Conservation (phyloP, 106 monocot species). For the Agapanthus africanus region DNA sequence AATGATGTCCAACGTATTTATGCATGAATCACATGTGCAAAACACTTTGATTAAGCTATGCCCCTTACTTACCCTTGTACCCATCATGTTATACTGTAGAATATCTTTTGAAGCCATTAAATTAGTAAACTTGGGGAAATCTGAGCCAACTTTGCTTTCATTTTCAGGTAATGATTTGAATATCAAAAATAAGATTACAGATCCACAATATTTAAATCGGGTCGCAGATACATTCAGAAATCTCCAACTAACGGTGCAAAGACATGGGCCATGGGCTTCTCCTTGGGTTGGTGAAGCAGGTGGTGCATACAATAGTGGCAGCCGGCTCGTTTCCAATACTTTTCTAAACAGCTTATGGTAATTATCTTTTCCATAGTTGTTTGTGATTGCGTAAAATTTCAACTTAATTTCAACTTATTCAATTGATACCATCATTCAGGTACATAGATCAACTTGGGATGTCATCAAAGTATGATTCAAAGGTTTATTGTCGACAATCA, state of each 20-base stretch:
- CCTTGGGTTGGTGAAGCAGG: slow-evolving; percentile 97
- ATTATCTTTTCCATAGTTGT: not conserved
- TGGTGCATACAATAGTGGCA: slow-evolving; percentile 88
- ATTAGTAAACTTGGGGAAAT: not conserved
- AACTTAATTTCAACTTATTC: slow-evolving; percentile 3
- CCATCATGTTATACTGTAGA: not conserved
- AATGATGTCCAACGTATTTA: too few relatives aligned
- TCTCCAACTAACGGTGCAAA: slow-evolving; percentile 45
- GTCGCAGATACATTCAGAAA: slow-evolving; percentile 54
- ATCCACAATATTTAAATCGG: slow-evolving; percentile 53
- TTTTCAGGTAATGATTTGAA: slow-evolving; percentile 68
- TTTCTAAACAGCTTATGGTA: slow-evolving; percentile 95
- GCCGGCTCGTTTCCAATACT: slow-evolving; percentile 56
- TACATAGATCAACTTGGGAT: slow-evolving; percentile 94
- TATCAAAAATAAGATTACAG: slow-evolving; percentile 41
- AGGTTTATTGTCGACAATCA: slow-evolving; percentile 68
- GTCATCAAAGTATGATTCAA: slow-evolving; percentile 64
- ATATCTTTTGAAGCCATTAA: not conserved
- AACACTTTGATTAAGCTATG: too few relatives aligned
- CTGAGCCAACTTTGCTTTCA: not conserved
- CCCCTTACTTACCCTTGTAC: too few relatives aligned
- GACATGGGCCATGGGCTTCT: slow-evolving; percentile 85
- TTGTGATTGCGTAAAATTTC: not conserved
- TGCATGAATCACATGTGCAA: too few relatives aligned
- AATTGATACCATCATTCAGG: slow-evolving; percentile 31